phyloP scores from a whole-genome alignment of 176 grass and related monocot genomes.

The Poa pratensis region DNA sequence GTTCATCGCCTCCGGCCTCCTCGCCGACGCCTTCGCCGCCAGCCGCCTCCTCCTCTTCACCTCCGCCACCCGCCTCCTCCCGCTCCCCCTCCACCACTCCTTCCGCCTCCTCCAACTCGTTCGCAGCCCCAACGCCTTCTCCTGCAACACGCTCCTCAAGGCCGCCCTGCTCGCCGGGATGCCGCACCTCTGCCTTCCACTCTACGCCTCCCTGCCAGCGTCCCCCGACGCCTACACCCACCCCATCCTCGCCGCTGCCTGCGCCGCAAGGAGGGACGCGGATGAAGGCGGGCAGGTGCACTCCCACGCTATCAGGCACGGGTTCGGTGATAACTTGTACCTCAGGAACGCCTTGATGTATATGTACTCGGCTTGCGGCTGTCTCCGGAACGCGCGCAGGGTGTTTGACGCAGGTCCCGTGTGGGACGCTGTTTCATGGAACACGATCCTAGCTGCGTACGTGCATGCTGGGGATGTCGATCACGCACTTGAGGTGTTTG shows the following conservation, averaged over 20 bases:
- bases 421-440: conserved; percentile 92
- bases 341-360: conserved; percentile 67
- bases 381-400: conserved; percentile 53
- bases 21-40: conserved; percentile 77
- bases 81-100: conserved; percentile 57
- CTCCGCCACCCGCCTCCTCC: conserved; percentile 45
- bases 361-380: conserved; percentile 78
- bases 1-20: conserved; percentile 71
- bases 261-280: conserved; percentile 48
- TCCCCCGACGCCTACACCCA: conserved; percentile 64
- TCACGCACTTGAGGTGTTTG: conserved; percentile 56
- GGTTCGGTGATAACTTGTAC: conserved; percentile 67
- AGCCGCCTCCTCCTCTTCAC: conserved; percentile 73
- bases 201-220: conserved; percentile 65
- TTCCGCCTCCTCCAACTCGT: conserved; percentile 58
- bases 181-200: conserved; percentile 63
- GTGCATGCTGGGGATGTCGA: conserved; percentile 55
- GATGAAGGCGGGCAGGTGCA: conserved; percentile 70
- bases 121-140: conserved; percentile 63
- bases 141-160: conserved; percentile 73
- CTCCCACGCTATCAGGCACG: conserved; percentile 52
- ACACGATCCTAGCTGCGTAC: conserved; percentile 79
- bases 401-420: conserved; percentile 70
- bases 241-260: conserved; percentile 62
- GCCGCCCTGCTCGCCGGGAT: conserved; percentile 42